Evolutionary conservation across 169 alveolate genomes (phyloP), one percentile per base, ranked within the genome.

Genomic region (Theileria orientalis): DNA sequence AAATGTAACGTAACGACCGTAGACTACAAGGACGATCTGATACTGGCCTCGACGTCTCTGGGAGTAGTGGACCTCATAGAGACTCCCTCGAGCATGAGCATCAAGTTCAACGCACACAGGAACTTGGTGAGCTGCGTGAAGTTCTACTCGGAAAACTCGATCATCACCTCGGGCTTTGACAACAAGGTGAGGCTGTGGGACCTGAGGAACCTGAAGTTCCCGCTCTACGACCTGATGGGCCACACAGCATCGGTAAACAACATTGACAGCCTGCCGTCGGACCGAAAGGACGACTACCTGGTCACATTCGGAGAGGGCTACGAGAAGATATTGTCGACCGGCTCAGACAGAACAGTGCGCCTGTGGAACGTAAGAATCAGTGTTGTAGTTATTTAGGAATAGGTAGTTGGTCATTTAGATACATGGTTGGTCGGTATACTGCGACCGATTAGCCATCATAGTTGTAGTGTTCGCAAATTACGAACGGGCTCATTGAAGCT

Each of bases 131-230:
- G 72, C 49, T 79, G 67, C 30, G 87, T 79, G 14, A 69, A 46
- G 59, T 79, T 62, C 59, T 60, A 42, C 13, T 60, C 61, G 19
- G 14, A 60, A 6, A 27, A 68, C 61, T 25, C 33, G 37, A 66
- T 63, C 23, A 16, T 54, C 25, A 63, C 70, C 42, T 25, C 73
- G n/a, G 75, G 82, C 13, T 79, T 32, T 30, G 87, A 79, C 49
- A 60, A 69, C 2, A 79, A 79, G 47, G 87, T 51, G 6, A 62
- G 74, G 30, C 80, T 79, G 30, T 79, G 87, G 87, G 87, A 79
- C 75, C 40, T 72, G 41, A 60, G 87, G 57, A 71, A 70, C 44
- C 52, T 76, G 9, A 44, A 74, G 25, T 61, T 73, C 6, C 83
- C 87, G 33, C 11, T 79, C 14, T 84, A 79, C 41, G 76, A 79